phyloP scores from a whole-genome alignment of 177 flowering plant genomes.

The Vitis hybrid region DNA sequence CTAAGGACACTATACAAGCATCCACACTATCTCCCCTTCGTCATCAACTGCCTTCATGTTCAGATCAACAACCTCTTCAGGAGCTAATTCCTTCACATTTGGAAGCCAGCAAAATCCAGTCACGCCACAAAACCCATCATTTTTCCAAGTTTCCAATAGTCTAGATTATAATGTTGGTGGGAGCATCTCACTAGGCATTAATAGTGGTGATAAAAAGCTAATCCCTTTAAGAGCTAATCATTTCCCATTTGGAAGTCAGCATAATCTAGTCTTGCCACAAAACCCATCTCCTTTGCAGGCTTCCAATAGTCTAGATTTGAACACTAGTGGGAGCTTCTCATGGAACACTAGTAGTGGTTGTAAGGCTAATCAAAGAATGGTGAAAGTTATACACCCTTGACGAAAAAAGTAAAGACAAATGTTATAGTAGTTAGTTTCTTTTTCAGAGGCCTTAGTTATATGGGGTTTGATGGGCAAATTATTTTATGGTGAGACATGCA shows the following conservation, averaged over 20 bases:
- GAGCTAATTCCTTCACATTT: too few relatives aligned
- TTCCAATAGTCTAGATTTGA: constrained; percentile 50
- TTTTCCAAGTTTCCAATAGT: too few relatives aligned
- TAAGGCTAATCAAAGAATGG: constrained; percentile 35
- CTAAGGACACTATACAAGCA: constrained; percentile 76
- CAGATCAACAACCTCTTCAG: constrained; percentile 17
- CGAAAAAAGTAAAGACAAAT: constrained; percentile 26
- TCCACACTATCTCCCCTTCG: constrained; percentile 19
- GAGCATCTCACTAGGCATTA: too few relatives aligned
- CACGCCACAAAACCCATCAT: too few relatives aligned
- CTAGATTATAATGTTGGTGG: too few relatives aligned
- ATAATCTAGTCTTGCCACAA: constrained; percentile 28
- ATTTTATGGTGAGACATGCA: constrained; percentile 1
- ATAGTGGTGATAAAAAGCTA: too few relatives aligned
- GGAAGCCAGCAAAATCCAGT: too few relatives aligned
- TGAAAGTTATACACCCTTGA: constrained; percentile 23
- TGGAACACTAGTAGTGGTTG: constrained; percentile 44
- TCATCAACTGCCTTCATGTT: constrained; percentile 19
- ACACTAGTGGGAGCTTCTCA: constrained; percentile 54
- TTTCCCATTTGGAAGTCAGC: constrained; percentile 63
- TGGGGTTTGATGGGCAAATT: neutral
- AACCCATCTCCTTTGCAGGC: constrained; percentile 55
- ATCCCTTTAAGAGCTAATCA: constrained; percentile 13
- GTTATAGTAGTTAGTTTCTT: neutral
- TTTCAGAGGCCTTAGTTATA: neutral